Conservation (phyloP, 306 rosid genomes). For the Glycyrrhiza uralensis region DNA sequence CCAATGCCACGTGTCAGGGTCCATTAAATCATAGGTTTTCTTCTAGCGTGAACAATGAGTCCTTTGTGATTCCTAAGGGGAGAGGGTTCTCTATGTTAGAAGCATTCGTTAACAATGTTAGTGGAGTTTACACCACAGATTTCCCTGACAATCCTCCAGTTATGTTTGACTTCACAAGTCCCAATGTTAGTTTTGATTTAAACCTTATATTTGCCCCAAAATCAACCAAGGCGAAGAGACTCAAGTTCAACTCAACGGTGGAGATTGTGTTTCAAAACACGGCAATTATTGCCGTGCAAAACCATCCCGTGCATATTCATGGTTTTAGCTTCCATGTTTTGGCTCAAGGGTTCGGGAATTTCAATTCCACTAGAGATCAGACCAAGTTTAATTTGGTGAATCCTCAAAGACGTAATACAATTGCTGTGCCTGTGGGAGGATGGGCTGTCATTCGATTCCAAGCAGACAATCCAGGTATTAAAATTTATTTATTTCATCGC, state of each 20-base stretch:
- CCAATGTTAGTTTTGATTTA: not conserved
- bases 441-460: constrained; percentile 55
- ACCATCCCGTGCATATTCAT: constrained; percentile 37
- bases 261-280: constrained; percentile 59
- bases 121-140: constrained; percentile 44
- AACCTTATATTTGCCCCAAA: constrained; percentile 31
- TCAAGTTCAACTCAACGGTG: constrained; percentile 59
- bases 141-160: constrained; percentile 47
- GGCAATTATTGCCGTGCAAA: constrained; percentile 11
- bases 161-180: constrained; percentile 40
- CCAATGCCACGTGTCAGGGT: constrained; percentile 34
- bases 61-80: constrained; percentile 45
- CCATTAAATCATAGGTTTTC: constrained; percentile 8
- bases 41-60: constrained; percentile 66
- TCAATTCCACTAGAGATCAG: constrained; percentile 23
- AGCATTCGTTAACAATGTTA: constrained; percentile 31
- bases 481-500: not conserved
- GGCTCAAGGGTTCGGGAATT: constrained; percentile 48
- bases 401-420: constrained; percentile 51
- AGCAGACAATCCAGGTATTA: constrained; percentile 37
- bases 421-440: constrained; percentile 53
- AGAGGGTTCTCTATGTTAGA: constrained; percentile 45
- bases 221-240: constrained; percentile 47
- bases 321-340: constrained; percentile 31
- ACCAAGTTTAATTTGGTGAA: constrained; percentile 41